Evolutionary conservation across 768 basidiomycete species (phyloP).

Genomic region (Amanita jacksonii): DNA sequence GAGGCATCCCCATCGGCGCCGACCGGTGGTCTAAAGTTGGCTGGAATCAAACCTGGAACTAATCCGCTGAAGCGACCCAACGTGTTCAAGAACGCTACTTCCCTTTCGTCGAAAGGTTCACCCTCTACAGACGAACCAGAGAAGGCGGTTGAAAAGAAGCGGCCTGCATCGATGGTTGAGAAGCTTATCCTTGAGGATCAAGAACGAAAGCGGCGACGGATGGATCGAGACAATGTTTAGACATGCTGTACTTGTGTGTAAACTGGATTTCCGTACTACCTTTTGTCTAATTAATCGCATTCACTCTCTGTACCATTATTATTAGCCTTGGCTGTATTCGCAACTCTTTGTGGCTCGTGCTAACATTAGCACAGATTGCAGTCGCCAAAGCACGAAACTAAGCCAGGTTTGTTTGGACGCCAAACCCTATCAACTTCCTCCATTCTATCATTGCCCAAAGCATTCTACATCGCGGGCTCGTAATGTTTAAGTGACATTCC

Average conservation of each 20-base stretch:
- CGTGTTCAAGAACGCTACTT: slow-evolving; percentile 51
- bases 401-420: no score
- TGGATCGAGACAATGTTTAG: slow-evolving; percentile 41
- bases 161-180: slow-evolving; percentile 67
- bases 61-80: slow-evolving; percentile 72
- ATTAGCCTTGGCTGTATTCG: no score
- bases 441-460: no score
- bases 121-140: slow-evolving; percentile 25
- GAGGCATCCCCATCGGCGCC: slow-evolving; percentile 25
- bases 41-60: slow-evolving; percentile 43
- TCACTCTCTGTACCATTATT: not conserved
- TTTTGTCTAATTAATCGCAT: slow-evolving; percentile 1
- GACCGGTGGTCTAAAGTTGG: slow-evolving; percentile 46
- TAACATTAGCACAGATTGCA: no score
- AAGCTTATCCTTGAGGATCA: slow-evolving; percentile 83
- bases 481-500: no score
- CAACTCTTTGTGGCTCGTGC: no score
- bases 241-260: slow-evolving; percentile 16
- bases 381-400: no score
- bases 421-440: no score
- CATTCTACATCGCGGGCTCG: no score
- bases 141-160: slow-evolving; percentile 46
- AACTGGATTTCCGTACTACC: slow-evolving; percentile 5
- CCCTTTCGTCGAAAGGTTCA: slow-evolving; percentile 17
- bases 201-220: slow-evolving; percentile 75